Evolutionary conservation across 129 eudicot genomes (phyloP).

Genomic region (Silybum marianum): DNA sequence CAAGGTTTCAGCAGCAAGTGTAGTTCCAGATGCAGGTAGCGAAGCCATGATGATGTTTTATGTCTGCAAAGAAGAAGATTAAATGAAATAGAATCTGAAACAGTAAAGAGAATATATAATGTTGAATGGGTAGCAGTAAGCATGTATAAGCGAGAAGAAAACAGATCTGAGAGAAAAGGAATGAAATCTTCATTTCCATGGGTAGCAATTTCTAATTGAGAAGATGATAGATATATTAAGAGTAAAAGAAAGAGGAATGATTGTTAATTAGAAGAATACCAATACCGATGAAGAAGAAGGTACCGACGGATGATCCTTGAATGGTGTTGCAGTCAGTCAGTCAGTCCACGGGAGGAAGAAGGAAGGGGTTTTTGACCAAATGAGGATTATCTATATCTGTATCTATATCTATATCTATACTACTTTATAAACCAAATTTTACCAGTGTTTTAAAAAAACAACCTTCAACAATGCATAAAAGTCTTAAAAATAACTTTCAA

Average conservation of each 20-base stretch:
- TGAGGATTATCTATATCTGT: too few relatives aligned
- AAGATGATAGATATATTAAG: neutral
- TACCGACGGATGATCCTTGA: neutral
- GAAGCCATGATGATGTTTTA: conserved; percentile 50
- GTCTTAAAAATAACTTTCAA: too few relatives aligned
- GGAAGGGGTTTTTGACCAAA: neutral
- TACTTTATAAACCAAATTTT: too few relatives aligned
- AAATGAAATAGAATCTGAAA: neutral
- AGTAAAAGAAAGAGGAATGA: too few relatives aligned
- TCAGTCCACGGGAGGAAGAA: neutral
- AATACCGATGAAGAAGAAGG: neutral
- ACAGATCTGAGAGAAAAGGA: neutral
- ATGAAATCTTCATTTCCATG: neutral
- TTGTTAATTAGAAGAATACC: neutral
- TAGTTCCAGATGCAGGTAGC: conserved; percentile 50
- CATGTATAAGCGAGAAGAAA: too few relatives aligned
- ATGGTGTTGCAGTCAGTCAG: too few relatives aligned
- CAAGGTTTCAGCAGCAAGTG: conserved; percentile 54
- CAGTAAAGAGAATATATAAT: neutral
- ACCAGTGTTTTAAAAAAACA: too few relatives aligned
- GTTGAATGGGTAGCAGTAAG: neutral
- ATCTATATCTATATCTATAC: too few relatives aligned
- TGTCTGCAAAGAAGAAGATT: neutral
- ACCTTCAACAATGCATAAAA: too few relatives aligned
- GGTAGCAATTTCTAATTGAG: neutral